Conservation (phyloP, 1,284 basidiomycete species). For the Ceratobasidium sp. region DNA sequence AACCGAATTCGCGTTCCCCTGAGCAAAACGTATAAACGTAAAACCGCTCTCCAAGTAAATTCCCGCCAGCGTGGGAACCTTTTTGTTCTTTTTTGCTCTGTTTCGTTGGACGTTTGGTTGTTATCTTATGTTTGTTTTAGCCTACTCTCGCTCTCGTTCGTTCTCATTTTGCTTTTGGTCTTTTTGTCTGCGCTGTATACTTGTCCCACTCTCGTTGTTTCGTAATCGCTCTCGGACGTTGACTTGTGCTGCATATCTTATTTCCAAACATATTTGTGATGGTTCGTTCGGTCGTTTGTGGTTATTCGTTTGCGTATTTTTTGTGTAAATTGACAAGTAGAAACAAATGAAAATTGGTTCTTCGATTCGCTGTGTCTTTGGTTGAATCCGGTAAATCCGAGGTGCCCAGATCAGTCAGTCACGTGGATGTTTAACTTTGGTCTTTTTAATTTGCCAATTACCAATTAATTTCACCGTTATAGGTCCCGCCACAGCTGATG, state of each 20-base stretch:
- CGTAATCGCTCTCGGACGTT: conserved; percentile 8
- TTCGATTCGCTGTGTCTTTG: neutral
- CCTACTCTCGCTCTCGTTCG: neutral
- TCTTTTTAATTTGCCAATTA: no score
- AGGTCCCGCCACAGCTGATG: no score
- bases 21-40: neutral
- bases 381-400: no score
- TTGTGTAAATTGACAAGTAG: conserved; percentile 21
- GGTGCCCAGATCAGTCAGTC: no score
- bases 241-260: conserved; percentile 10
- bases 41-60: neutral
- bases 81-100: neutral
- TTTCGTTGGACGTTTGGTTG: conserved; percentile 9
- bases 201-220: conserved; percentile 8
- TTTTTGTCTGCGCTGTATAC: neutral
- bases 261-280: conserved; percentile 6
- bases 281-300: conserved; percentile 7
- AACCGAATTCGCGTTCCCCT: conserved; percentile 23
- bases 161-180: conserved; percentile 9
- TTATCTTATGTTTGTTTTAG: neutral
- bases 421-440: no score
- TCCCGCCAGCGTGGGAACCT: neutral
- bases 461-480: no score
- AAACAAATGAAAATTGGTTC: conserved; percentile 11
- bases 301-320: neutral